Conservation (phyloP, 176 grass and related monocot genomes). For the Dendrocalamus sinicus region DNA sequence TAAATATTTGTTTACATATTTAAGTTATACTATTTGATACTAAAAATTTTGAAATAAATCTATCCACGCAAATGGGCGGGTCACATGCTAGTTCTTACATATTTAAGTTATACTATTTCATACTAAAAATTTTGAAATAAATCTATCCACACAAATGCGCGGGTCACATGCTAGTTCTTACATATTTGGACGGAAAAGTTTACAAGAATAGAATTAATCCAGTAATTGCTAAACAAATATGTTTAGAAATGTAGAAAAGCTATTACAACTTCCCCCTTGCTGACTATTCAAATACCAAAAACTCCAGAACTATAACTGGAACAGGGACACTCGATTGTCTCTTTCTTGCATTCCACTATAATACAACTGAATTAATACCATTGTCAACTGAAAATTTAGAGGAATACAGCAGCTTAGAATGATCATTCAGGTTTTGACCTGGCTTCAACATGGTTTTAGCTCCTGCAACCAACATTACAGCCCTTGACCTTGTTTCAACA, state of each 20-base stretch:
- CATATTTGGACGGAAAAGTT: slow-evolving; percentile 25
- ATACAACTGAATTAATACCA: slow-evolving; percentile 42
- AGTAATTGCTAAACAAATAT: slow-evolving; percentile 43
- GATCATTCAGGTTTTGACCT: slow-evolving; percentile 51
- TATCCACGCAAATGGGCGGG: no score
- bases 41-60: no score
- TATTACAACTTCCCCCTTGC: slow-evolving; percentile 21
- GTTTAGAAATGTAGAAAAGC: slow-evolving; percentile 22
- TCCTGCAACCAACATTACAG: slow-evolving; percentile 53
- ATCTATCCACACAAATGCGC: no score
- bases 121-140: no score
- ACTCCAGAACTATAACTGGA: slow-evolving; percentile 33
- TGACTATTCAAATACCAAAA: slow-evolving; percentile 16
- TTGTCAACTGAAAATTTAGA: slow-evolving; percentile 46
- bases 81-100: not conserved
- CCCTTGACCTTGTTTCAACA: slow-evolving; percentile 39
- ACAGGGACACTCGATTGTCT: slow-evolving; percentile 38
- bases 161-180: not conserved
- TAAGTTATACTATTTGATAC: no score
- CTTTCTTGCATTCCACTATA: slow-evolving; percentile 59
- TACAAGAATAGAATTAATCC: slow-evolving; percentile 38
- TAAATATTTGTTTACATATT: no score
- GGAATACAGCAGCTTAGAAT: slow-evolving; percentile 49
- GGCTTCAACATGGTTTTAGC: slow-evolving; percentile 58
- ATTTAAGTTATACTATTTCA: not conserved